Evolutionary conservation across 78 protist species (phyloP).

Genomic region (Guillardia theta): DNA sequence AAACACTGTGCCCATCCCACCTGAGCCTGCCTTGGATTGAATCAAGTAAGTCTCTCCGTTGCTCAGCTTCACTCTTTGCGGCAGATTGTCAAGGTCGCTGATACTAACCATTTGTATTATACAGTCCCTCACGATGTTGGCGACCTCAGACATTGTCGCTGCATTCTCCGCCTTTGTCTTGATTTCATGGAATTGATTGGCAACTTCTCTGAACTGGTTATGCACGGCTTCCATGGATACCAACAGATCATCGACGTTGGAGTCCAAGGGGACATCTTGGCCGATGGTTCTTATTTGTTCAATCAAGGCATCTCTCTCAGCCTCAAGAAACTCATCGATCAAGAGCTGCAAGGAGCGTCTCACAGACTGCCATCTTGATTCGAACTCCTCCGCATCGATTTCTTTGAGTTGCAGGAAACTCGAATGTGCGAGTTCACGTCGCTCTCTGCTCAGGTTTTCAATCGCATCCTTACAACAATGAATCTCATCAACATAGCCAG

Average conservation of each 20-base stretch:
- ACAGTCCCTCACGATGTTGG: neutral
- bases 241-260: neutral
- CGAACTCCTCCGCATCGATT: neutral
- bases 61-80: neutral
- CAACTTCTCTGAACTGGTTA: neutral
- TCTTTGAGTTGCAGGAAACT: neutral
- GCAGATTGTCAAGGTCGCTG: no score
- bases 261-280: neutral
- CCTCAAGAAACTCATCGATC: neutral
- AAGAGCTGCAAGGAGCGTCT: neutral
- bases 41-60: neutral
- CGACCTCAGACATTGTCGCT: neutral
- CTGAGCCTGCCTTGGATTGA: neutral
- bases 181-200: neutral
- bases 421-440: neutral
- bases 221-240: neutral
- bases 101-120: no score
- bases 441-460: neutral
- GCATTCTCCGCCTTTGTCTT: neutral
- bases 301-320: neutral
- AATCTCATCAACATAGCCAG: neutral
- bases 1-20: conserved; percentile 10
- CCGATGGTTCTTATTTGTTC: neutral
- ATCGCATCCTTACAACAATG: neutral
- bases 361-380: neutral